phyloP scores from a whole-genome alignment of 805 yeast genomes.

The Sugiyamaella mastotermitis region DNA sequence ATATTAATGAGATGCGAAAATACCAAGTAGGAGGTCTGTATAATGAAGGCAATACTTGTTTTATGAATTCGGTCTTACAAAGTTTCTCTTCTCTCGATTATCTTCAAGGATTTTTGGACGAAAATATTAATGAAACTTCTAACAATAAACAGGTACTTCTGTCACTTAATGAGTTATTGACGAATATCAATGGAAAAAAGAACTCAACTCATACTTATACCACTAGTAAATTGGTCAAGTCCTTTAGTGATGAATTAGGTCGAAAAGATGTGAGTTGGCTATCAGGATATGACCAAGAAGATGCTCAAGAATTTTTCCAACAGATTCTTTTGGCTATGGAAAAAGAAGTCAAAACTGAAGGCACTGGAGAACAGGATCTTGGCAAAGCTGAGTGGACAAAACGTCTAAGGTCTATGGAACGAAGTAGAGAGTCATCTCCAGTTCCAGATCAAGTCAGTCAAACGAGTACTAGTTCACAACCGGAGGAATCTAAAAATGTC shows the following conservation, averaged over 20 bases:
- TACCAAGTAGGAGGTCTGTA: conserved; percentile 68
- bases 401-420: background rate
- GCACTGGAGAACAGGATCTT: background rate
- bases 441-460: conserved; percentile 1
- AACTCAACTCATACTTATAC: conserved; percentile 25
- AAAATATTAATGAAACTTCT: background rate
- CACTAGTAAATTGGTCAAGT: conserved; percentile 20
- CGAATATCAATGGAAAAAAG: conserved; percentile 26
- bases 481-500: conserved; percentile 3
- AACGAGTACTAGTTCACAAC: background rate
- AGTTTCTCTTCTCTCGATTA: conserved; percentile 69
- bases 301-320: conserved; percentile 94
- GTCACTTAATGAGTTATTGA: background rate
- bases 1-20: conserved; percentile 6
- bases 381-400: background rate
- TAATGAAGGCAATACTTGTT: conserved; percentile 92
- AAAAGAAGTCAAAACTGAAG: conserved; percentile 21
- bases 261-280: conserved; percentile 9
- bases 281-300: conserved; percentile 86
- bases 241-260: conserved; percentile 14
- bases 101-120: conserved; percentile 48
- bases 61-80: conserved; percentile 88
- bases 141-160: background rate
- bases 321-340: conserved; percentile 32
- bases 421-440: background rate